These are phyloP conservation scores for Diaporthe australafricana DNA, from an alignment of 2,329 filamentous ascomycete genomes.

Conservation along the genomic window DNA sequence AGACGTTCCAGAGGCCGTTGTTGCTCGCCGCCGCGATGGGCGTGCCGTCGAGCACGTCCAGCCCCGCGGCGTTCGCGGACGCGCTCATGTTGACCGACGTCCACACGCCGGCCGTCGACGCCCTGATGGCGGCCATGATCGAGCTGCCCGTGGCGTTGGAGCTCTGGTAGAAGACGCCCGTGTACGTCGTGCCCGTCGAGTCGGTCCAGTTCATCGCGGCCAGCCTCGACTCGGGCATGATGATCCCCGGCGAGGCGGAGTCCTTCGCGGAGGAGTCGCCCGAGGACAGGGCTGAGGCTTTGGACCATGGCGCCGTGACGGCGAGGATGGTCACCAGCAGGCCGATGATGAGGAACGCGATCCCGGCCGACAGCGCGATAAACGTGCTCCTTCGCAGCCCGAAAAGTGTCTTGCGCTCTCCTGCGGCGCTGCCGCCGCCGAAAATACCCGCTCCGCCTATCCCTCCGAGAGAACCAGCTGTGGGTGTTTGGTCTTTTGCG, in stretches of 20 bases:
- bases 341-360: conserved; percentile 23
- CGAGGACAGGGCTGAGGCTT: not conserved
- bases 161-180: conserved; percentile 35
- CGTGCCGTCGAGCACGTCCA: conserved; percentile 35
- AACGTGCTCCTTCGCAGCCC: conserved; percentile 31
- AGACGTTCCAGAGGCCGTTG: conserved; percentile 34
- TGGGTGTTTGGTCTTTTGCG: not conserved
- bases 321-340: conserved; percentile 28
- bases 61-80: conserved; percentile 3
- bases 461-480: not conserved
- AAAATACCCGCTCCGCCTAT: conserved; percentile 6
- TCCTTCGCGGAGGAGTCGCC: not conserved
- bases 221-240: conserved; percentile 28
- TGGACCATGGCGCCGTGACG: conserved; percentile 14
- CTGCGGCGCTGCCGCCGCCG: not conserved
- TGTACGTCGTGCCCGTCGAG: conserved; percentile 8
- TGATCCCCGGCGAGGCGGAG: not conserved
- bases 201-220: conserved; percentile 35
- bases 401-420: conserved; percentile 16
- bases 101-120: not conserved
- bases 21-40: conserved; percentile 35
- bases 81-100: conserved; percentile 29
- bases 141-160: conserved; percentile 9
- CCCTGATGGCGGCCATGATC: conserved; percentile 29
- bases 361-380: conserved; percentile 21